Conservation (phyloP, 1,139 yeast genomes). For the Taiozyma onychis region DNA sequence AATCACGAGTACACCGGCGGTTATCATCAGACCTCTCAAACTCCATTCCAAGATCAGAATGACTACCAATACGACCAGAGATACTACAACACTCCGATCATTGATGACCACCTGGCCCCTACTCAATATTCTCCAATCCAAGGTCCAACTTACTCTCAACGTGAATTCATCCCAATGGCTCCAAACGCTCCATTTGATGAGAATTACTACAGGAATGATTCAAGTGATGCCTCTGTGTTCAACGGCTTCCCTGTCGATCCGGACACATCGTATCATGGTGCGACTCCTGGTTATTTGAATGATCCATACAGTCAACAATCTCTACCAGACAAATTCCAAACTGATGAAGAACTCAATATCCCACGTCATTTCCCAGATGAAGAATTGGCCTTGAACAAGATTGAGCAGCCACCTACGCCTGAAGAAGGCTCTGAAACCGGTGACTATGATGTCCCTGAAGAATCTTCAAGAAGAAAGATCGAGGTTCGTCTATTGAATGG, state of each 20-base stretch:
- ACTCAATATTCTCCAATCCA: constrained; percentile 22
- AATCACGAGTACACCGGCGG: neutral
- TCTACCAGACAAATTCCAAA: neutral
- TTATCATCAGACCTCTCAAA: neutral
- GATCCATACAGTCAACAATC: constrained; percentile 3
- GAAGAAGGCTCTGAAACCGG: constrained; percentile 17
- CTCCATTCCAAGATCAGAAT: neutral
- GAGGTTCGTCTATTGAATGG: constrained; percentile 39
- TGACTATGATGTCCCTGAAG: constrained; percentile 13
- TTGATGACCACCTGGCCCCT: constrained; percentile 1
- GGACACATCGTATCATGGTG: constrained; percentile 15
- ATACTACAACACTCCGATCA: constrained; percentile 8
- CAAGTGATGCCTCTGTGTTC: constrained; percentile 14
- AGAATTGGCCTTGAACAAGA: neutral
- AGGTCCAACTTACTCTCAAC: constrained; percentile 7
- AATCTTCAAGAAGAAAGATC: constrained; percentile 22
- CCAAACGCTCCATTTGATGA: constrained; percentile 7
- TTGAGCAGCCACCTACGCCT: constrained; percentile 1
- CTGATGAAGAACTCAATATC: neutral
- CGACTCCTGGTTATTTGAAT: neutral
- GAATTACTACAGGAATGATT: constrained; percentile 15
- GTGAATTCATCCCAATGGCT: neutral
- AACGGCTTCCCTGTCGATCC: constrained; percentile 23
- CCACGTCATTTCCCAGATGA: constrained; percentile 2
- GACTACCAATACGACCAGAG: neutral